Percentiles rank a stretch among this genome's conserved stretches.
Evolutionary conservation across 129 eudicot species (phyloP).

Genomic region (Centaurea solstitialis): DNA sequence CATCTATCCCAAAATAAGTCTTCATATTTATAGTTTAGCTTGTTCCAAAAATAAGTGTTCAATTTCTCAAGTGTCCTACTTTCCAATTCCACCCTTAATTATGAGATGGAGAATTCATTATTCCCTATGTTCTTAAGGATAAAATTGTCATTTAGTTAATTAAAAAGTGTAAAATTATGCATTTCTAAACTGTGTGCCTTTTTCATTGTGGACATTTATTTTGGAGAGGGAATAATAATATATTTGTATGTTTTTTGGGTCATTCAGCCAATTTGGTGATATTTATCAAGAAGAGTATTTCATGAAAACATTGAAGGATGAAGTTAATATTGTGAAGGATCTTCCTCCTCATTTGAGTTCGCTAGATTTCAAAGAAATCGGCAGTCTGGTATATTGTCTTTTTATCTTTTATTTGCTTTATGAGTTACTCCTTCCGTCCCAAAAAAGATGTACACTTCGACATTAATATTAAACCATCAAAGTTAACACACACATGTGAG

Average conservation of each 20-base stretch:
- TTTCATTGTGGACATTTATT: background rate
- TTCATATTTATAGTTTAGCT: background rate
- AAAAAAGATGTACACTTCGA: background rate
- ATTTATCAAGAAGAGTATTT: slow-evolving; percentile 89
- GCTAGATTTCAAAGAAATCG: slow-evolving; percentile 71
- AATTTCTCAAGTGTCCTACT: background rate
- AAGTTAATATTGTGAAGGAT: slow-evolving; percentile 69
- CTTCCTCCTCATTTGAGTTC: slow-evolving; percentile 65
- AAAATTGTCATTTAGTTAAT: background rate
- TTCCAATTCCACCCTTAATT: background rate
- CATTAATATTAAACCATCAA: background rate
- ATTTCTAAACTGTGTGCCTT: background rate
- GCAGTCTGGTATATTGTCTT: slow-evolving; percentile 66
- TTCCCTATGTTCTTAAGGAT: background rate
- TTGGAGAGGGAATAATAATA: background rate
- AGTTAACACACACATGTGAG: background rate
- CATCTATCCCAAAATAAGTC: background rate
- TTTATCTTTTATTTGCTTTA: background rate
- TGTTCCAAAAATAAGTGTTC: background rate
- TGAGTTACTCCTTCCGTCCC: background rate
- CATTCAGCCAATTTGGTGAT: slow-evolving; percentile 90
- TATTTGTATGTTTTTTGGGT: slow-evolving; percentile 15
- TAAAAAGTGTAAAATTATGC: background rate
- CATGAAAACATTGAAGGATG: slow-evolving; percentile 57
- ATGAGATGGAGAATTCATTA: background rate